A percentile compares a stretch with the other conserved stretches of the same genome.
Conservation (phyloP, 352 stramenopile species). For the Phytophthora pistaciae region DNA sequence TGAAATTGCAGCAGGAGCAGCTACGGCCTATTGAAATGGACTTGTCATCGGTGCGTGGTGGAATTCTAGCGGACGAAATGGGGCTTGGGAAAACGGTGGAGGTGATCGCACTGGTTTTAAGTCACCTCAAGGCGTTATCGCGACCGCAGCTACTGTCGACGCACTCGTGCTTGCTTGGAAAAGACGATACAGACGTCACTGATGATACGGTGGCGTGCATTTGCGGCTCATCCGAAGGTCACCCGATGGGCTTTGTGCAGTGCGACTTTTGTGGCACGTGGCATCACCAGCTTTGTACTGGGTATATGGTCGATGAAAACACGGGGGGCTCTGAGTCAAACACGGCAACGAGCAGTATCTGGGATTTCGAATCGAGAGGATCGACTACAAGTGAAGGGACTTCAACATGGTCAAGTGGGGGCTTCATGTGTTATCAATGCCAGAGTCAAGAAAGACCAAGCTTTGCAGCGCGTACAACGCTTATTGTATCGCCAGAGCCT, state of each 20-base stretch:
- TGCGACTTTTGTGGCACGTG: slow-evolving; percentile 63
- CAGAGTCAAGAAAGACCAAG: slow-evolving; percentile 47
- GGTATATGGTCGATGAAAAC: slow-evolving; percentile 26
- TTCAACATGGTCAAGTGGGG: slow-evolving; percentile 12
- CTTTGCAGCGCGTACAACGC: slow-evolving; percentile 76
- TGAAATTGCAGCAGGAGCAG: slow-evolving; percentile 6
- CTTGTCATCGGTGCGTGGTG: slow-evolving; percentile 57
- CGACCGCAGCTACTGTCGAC: slow-evolving; percentile 26
- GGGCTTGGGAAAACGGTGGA: slow-evolving; percentile 91
- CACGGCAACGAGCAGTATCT: slow-evolving; percentile 16
- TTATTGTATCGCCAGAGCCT: slow-evolving; percentile 94
- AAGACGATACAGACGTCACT: neutral
- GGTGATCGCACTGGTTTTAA: slow-evolving; percentile 69
- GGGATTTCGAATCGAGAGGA: slow-evolving; percentile 24
- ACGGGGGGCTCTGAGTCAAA: neutral
- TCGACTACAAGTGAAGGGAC: neutral
- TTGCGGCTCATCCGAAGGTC: slow-evolving; percentile 50
- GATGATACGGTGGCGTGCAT: slow-evolving; percentile 51
- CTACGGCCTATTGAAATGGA: slow-evolving; percentile 20
- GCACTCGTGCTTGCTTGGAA: neutral
- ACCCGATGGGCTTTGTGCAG: slow-evolving; percentile 53
- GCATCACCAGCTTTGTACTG: slow-evolving; percentile 77
- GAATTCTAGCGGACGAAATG: slow-evolving; percentile 95
- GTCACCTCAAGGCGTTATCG: slow-evolving; percentile 49
- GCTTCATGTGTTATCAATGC: slow-evolving; percentile 78